Evolutionary conservation across 1,284 basidiomycete species (phyloP).

Genomic region (Marasmius oreades): DNA sequence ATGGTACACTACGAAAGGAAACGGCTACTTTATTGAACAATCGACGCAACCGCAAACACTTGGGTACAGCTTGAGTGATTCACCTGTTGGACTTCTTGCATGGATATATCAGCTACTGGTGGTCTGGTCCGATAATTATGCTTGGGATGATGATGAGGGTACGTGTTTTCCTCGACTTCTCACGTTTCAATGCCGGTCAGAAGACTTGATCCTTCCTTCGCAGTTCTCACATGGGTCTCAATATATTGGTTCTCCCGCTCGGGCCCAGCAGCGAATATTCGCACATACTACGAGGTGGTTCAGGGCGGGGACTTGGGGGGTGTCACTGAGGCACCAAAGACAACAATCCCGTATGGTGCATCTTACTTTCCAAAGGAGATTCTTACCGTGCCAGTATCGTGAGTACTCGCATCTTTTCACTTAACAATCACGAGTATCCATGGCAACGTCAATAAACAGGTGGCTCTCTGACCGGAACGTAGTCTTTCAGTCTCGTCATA

Average conservation of each 20-base stretch:
- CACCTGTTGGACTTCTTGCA: slow-evolving; percentile 39
- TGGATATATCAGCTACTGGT: slow-evolving; percentile 26
- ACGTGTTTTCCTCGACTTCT: slow-evolving; percentile 19
- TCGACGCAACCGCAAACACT: slow-evolving; percentile 36
- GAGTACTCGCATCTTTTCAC: background rate
- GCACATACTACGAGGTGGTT: slow-evolving; percentile 34
- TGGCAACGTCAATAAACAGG: background rate
- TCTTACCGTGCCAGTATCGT: background rate
- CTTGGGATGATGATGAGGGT: slow-evolving; percentile 36
- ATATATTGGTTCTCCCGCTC: slow-evolving; percentile 36
- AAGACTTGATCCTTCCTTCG: background rate
- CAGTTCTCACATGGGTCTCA: slow-evolving; percentile 38
- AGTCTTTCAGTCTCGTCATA: slow-evolving; percentile 6
- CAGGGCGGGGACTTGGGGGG: background rate
- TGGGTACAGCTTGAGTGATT: slow-evolving; percentile 38
- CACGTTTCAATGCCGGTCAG: too few species aligned
- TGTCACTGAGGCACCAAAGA: background rate
- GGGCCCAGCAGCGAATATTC: slow-evolving; percentile 32
- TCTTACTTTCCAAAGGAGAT: slow-evolving; percentile 31
- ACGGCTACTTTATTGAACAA: slow-evolving; percentile 28
- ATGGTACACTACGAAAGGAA: slow-evolving; percentile 21
- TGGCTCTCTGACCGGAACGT: slow-evolving; percentile 1
- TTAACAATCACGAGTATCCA: too few species aligned
- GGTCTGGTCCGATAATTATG: slow-evolving; percentile 39
- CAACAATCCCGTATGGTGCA: slow-evolving; percentile 27